Evolutionary conservation across 1,284 basidiomycete genomes (phyloP).

Genomic region (Puccinia hordei): DNA sequence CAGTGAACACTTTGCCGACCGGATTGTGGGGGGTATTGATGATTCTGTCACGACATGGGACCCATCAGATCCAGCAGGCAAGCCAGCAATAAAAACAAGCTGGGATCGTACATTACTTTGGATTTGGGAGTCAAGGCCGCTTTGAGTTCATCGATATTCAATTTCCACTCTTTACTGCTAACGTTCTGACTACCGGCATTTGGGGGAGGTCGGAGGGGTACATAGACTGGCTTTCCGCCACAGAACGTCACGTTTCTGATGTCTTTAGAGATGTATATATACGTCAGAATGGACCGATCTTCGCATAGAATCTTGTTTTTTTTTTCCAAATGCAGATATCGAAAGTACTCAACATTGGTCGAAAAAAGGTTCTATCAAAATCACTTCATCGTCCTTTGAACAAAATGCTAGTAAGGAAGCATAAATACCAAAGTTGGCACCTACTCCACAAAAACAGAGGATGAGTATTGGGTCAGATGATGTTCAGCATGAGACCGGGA

Average conservation of each 20-base stretch:
- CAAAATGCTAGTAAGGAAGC: constrained; percentile 84
- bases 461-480: neutral
- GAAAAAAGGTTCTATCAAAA: constrained; percentile 81
- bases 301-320: no score
- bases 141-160: constrained; percentile 80
- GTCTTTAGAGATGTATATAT: neutral
- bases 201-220: constrained; percentile 83
- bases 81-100: neutral
- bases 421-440: constrained; percentile 71
- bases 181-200: constrained; percentile 61
- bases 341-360: constrained; percentile 57
- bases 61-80: neutral
- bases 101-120: constrained; percentile 73
- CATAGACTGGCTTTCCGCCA: constrained; percentile 83
- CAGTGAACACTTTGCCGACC: constrained; percentile 89
- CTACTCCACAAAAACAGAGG: neutral
- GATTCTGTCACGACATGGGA: constrained; percentile 61
- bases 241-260: constrained; percentile 57
- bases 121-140: constrained; percentile 79
- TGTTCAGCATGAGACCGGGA: constrained; percentile 34
- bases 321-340: neutral
- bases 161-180: constrained; percentile 73
- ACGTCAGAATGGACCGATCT: no score
- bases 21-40: constrained; percentile 96
- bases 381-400: constrained; percentile 89